Conservation (phyloP, 352 stramenopile species). For the Phytophthora meadii region DNA sequence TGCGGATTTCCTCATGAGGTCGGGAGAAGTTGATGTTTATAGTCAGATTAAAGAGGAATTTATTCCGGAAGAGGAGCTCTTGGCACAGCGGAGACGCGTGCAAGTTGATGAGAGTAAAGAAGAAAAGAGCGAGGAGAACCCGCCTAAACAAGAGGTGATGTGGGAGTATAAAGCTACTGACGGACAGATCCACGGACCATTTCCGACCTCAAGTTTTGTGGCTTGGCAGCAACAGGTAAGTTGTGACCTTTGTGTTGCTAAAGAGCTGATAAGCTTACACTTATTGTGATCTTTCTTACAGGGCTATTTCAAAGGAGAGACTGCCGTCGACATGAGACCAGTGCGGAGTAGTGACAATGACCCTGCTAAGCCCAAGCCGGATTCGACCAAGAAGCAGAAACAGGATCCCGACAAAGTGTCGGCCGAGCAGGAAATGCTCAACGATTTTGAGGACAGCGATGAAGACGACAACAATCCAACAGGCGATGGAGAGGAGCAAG, state of each 20-base stretch:
- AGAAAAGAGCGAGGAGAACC: constrained; percentile 56
- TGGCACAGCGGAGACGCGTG: constrained; percentile 52
- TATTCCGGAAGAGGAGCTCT: constrained; percentile 61
- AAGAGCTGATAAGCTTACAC: constrained; percentile 6
- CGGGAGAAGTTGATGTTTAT: constrained; percentile 83
- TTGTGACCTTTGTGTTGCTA: constrained; percentile 1
- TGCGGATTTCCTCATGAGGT: constrained; percentile 80
- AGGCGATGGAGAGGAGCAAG: constrained; percentile 17
- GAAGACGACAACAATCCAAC: constrained; percentile 48
- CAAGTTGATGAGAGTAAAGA: constrained; percentile 44
- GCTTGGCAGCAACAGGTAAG: constrained; percentile 78
- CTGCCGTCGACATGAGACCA: constrained; percentile 76
- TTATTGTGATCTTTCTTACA: constrained; percentile 25
- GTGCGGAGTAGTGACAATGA: constrained; percentile 14
- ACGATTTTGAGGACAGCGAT: constrained; percentile 88
- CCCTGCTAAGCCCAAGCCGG: constrained; percentile 9
- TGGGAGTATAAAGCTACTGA: constrained; percentile 85
- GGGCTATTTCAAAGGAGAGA: constrained; percentile 83
- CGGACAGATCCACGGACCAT: constrained; percentile 79
- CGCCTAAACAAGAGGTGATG: constrained; percentile 50
- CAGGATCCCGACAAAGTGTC: constrained; percentile 49
- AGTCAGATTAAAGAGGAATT: constrained; percentile 87
- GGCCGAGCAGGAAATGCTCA: constrained; percentile 79
- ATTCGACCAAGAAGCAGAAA: constrained; percentile 33
- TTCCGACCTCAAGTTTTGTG: constrained; percentile 74